These are phyloP conservation scores for Epichloe hybrida DNA, from an alignment of 2,329 filamentous ascomycete genomes.

Conservation along the genomic window DNA sequence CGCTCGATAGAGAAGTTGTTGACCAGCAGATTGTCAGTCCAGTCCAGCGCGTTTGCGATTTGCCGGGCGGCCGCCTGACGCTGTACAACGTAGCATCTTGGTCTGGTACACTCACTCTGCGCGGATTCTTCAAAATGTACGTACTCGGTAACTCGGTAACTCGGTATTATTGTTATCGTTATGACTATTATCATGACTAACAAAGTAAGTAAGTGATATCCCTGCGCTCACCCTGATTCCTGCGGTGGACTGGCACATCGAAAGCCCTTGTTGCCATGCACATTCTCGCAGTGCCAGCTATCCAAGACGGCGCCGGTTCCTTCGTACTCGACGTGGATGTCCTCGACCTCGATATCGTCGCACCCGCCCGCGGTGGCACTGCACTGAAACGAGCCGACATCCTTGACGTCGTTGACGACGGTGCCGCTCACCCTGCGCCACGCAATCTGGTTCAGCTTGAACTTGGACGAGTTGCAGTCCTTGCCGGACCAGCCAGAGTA, in stretches of 20 bases:
- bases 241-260: constrained; percentile 8
- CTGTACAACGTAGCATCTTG: no score
- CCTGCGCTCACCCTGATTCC: neutral
- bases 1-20: no score
- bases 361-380: constrained; percentile 19
- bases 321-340: constrained; percentile 11
- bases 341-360: constrained; percentile 14
- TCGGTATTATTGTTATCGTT: no score
- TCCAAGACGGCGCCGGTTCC: constrained; percentile 8
- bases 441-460: constrained; percentile 16
- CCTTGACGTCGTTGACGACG: constrained; percentile 11
- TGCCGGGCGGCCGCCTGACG: no score
- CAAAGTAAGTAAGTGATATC: no score
- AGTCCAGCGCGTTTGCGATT: no score
- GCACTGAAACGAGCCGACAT: constrained; percentile 18
- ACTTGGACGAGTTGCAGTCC: constrained; percentile 21
- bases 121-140: no score
- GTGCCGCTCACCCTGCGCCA: constrained; percentile 18
- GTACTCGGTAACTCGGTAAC: no score
- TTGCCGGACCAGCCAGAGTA: constrained; percentile 20
- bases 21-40: no score
- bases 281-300: constrained; percentile 17
- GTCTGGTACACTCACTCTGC: no score
- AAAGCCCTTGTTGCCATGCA: constrained; percentile 13
- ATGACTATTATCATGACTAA: no score